These are phyloP conservation scores for Fusarium sp. DNA, from an alignment of 2,329 filamentous ascomycete genomes.

Conservation along the genomic window DNA sequence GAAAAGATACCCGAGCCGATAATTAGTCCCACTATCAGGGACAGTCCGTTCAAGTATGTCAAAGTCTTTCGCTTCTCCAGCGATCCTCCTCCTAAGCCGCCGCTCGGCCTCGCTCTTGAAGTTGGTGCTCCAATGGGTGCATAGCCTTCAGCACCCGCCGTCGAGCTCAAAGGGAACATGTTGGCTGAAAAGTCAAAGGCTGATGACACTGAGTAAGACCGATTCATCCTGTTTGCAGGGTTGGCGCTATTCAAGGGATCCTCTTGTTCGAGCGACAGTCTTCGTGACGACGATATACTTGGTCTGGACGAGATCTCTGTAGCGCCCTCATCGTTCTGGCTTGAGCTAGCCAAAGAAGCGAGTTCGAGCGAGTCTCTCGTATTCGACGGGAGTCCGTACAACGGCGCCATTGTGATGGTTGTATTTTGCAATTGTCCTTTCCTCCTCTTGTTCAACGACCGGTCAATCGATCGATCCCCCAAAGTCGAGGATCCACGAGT, in stretches of 20 bases:
- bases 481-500: constrained; percentile 5
- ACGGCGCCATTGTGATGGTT: constrained; percentile 55
- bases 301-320: constrained; percentile 79
- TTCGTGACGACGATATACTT: constrained; percentile 92
- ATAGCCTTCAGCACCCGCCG: constrained; percentile 77
- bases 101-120: constrained; percentile 58
- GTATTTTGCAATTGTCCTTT: constrained; percentile 1
- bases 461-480: constrained; percentile 12
- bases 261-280: constrained; percentile 84
- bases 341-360: constrained; percentile 90
- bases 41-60: constrained; percentile 93
- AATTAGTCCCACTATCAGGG: constrained; percentile 89
- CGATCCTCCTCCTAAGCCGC: constrained; percentile 76
- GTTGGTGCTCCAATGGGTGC: constrained; percentile 85
- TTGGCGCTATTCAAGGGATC: constrained; percentile 76
- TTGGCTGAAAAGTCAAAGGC: constrained; percentile 96
- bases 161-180: constrained; percentile 90
- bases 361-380: constrained; percentile 95
- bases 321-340: constrained; percentile 65
- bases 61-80: constrained; percentile 95
- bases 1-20: constrained; percentile 98
- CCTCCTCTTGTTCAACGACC: constrained; percentile 10
- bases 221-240: constrained; percentile 59
- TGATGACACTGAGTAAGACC: constrained; percentile 90
- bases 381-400: constrained; percentile 56